These are phyloP conservation scores for Daldinia childiae DNA, from an alignment of 495 filamentous ascomycete species.

Conservation along the genomic window DNA sequence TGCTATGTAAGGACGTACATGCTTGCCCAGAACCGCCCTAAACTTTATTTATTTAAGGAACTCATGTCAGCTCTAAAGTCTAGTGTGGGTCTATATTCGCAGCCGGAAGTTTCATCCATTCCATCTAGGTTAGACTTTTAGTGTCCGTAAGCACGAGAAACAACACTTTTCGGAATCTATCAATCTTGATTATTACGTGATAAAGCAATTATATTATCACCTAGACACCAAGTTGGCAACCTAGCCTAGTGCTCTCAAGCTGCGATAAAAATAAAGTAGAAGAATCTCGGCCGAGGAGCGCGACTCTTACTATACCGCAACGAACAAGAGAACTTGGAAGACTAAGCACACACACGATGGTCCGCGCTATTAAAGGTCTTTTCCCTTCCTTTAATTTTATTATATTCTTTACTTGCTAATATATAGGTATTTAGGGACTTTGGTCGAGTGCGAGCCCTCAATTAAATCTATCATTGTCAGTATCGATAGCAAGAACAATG, in stretches of 20 bases:
- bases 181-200: neutral
- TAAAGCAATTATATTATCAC: neutral
- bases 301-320: neutral
- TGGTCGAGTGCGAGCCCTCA: constrained; percentile 76
- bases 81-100: neutral
- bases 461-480: constrained; percentile 69
- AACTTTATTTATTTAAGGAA: constrained; percentile 8
- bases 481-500: constrained; percentile 64
- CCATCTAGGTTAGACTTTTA: neutral
- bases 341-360: constrained; percentile 19
- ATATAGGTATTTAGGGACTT: constrained; percentile 64
- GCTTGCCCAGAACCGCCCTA: neutral
- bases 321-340: neutral
- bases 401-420: constrained; percentile 17
- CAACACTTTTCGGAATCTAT: neutral
- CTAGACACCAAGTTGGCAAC: neutral
- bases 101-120: constrained; percentile 1
- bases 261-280: neutral
- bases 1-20: neutral
- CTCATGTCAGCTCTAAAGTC: neutral
- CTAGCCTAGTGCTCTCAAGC: neutral
- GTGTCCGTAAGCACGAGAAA: neutral
- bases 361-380: constrained; percentile 40
- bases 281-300: neutral
- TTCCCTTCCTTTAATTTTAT: neutral